Conservation (phyloP, 805 yeast species). For the Ogataea ganodermae region DNA sequence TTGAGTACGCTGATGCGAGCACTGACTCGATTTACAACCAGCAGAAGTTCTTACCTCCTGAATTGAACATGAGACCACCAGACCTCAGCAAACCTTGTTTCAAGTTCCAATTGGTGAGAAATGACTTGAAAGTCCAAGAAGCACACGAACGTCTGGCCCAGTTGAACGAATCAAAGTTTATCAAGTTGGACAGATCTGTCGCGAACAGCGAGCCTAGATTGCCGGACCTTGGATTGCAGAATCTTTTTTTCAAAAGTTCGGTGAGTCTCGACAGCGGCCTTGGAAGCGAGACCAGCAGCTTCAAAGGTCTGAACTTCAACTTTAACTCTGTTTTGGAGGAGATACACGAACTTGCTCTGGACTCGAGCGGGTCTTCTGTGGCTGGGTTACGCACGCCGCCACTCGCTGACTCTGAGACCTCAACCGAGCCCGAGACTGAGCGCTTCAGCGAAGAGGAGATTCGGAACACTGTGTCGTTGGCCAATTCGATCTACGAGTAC, state of each 20-base stretch:
- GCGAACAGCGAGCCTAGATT: conserved; percentile 23
- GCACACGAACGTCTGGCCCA: conserved; percentile 17
- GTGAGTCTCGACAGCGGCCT: conserved; percentile 7
- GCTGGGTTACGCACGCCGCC: conserved; percentile 1
- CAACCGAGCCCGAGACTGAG: not conserved
- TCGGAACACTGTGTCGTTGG: conserved; percentile 29
- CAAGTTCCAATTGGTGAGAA: conserved; percentile 30
- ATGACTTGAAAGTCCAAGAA: conserved; percentile 27
- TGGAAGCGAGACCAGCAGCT: conserved; percentile 9
- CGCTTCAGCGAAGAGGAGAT: conserved; percentile 11
- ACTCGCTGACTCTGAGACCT: not conserved
- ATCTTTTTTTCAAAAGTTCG: conserved; percentile 2
- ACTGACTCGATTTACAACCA: conserved; percentile 15
- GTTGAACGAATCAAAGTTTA: conserved; percentile 20
- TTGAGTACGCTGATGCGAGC: conserved; percentile 20
- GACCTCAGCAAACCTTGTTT: conserved; percentile 24
- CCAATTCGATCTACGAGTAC: conserved; percentile 56
- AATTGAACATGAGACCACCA: conserved; percentile 37
- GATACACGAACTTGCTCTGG: conserved; percentile 11
- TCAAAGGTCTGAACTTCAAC: conserved; percentile 12
- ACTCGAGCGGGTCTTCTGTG: conserved; percentile 1
- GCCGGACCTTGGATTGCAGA: conserved; percentile 19
- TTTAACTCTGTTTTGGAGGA: conserved; percentile 11
- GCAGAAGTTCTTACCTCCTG: conserved; percentile 41
- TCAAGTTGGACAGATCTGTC: conserved; percentile 2